A percentile compares a stretch with the other conserved stretches of the same genome.
These are phyloP conservation scores for Rhodotorula sp. DNA, from an alignment of 1,284 basidiomycete genomes.

Conservation along the genomic window DNA sequence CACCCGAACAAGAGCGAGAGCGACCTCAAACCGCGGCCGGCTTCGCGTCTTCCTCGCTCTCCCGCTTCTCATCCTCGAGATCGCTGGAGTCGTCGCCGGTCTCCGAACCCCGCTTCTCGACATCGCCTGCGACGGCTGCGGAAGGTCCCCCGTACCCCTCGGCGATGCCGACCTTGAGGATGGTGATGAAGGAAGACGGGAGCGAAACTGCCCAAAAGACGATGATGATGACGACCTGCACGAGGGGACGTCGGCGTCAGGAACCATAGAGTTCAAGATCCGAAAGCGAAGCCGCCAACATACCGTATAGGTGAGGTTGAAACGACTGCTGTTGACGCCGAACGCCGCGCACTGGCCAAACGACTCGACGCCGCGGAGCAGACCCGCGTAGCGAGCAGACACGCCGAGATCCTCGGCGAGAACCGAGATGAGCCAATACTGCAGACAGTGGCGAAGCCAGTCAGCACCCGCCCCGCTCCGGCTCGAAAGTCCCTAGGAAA, in stretches of 20 bases:
- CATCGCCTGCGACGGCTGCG: neutral
- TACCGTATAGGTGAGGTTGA: conserved; percentile 14
- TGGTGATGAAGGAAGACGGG: conserved; percentile 6
- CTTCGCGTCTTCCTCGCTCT: neutral
- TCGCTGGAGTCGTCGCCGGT: no score
- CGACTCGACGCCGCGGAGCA: conserved; percentile 18
- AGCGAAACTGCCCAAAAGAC: conserved; percentile 9
- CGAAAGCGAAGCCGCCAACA: neutral
- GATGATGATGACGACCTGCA: conserved; percentile 22
- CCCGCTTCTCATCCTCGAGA: neutral
- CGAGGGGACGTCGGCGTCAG: neutral
- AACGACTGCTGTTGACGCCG: conserved; percentile 9
- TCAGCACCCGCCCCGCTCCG: no score
- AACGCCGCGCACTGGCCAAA: conserved; percentile 22
- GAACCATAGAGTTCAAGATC: neutral
- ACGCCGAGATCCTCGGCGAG: conserved; percentile 5
- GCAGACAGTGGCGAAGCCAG: neutral
- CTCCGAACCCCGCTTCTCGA: no score
- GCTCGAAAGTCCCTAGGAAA: no score
- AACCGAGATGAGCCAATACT: conserved; percentile 16
- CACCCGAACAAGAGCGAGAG: no score
- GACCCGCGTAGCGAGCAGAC: conserved; percentile 10
- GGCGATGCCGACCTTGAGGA: conserved; percentile 1
- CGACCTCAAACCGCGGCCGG: neutral
- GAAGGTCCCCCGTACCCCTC: neutral